phyloP scores from a whole-genome alignment of 108 stramenopile genomes.

The Nitzschia sp. region DNA sequence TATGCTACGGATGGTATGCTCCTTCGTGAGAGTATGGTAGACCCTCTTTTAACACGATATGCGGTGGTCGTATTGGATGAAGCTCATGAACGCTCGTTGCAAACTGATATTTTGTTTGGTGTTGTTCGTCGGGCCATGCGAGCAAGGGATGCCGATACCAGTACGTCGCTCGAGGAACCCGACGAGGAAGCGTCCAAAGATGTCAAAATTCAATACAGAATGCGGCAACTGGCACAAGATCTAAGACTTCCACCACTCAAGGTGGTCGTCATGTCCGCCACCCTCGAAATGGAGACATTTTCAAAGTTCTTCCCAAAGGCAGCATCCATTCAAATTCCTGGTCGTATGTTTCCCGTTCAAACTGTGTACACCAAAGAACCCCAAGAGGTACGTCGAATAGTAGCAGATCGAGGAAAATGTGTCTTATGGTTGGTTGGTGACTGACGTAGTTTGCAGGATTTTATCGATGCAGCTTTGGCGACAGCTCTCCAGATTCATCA shows the following conservation, averaged over 20 bases:
- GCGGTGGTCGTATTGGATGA: conserved; percentile 92
- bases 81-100: conserved; percentile 93
- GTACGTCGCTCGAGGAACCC: neutral
- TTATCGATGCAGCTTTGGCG: conserved; percentile 77
- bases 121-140: conserved; percentile 80
- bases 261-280: conserved; percentile 97
- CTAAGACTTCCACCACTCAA: conserved; percentile 68
- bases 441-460: conserved; percentile 46
- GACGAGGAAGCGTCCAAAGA: conserved; percentile 34
- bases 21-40: conserved; percentile 87
- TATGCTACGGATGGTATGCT: conserved; percentile 98
- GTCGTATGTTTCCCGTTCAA: conserved; percentile 84
- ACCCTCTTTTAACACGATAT: conserved; percentile 82
- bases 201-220: conserved; percentile 38
- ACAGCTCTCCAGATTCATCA: conserved; percentile 88
- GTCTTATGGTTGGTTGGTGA: neutral
- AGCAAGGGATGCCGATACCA: conserved; percentile 35
- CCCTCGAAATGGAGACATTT: conserved; percentile 87
- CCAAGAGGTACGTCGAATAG: conserved; percentile 50
- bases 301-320: conserved; percentile 67
- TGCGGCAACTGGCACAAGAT: conserved; percentile 43
- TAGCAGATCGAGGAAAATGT: neutral
- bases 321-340: conserved; percentile 78
- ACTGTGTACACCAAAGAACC: conserved; percentile 66
- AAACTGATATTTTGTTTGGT: conserved; percentile 95